These are phyloP conservation scores for Candida xiaguanensis DNA, from an alignment of 805 yeast species.

Conservation along the genomic window DNA sequence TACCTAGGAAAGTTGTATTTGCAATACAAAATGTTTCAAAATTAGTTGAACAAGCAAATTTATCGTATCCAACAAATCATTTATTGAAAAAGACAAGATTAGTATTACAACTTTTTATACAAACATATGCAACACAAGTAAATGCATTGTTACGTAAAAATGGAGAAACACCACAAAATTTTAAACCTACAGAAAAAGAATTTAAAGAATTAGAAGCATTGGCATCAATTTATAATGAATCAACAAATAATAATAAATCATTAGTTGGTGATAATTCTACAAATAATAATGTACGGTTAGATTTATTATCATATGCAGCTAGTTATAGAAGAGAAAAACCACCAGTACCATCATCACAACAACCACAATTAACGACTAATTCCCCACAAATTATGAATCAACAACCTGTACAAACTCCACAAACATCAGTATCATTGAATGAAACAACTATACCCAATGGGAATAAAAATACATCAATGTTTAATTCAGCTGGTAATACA, in stretches of 20 bases:
- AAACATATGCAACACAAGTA: slow-evolving; percentile 58
- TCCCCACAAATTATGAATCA: background rate
- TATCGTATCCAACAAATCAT: slow-evolving; percentile 36
- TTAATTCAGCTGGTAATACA: slow-evolving; percentile 9
- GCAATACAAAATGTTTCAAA: slow-evolving; percentile 26
- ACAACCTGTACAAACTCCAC: background rate
- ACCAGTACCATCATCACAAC: background rate
- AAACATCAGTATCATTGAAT: background rate
- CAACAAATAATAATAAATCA: slow-evolving; percentile 4
- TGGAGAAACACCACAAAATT: slow-evolving; percentile 21
- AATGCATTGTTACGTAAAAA: slow-evolving; percentile 23
- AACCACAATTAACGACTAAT: background rate
- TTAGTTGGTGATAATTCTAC: slow-evolving; percentile 3
- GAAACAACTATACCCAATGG: background rate
- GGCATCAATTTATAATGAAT: slow-evolving; percentile 10
- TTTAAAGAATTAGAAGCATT: slow-evolving; percentile 18
- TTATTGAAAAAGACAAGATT: slow-evolving; percentile 52
- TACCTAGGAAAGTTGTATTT: slow-evolving; percentile 44
- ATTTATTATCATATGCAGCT: slow-evolving; percentile 41
- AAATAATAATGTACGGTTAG: slow-evolving; percentile 21
- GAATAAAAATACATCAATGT: background rate
- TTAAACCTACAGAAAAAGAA: slow-evolving; percentile 15
- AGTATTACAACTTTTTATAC: slow-evolving; percentile 55
- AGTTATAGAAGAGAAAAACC: slow-evolving; percentile 22
- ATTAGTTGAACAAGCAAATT: slow-evolving; percentile 27